phyloP scores from a whole-genome alignment of 805 yeast species.

The Saccharomycopsis vini region DNA sequence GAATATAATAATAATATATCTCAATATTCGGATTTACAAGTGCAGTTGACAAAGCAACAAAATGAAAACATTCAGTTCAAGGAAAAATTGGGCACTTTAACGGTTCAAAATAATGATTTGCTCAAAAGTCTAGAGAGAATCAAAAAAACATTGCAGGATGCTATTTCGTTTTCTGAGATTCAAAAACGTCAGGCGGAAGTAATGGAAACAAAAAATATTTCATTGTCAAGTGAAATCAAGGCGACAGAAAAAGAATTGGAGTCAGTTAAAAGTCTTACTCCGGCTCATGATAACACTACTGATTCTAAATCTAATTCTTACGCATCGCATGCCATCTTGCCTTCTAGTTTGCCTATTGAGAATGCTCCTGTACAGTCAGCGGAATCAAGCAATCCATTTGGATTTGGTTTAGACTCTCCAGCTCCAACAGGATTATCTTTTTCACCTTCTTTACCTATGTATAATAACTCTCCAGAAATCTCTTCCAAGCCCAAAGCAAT shows the following conservation, averaged over 20 bases:
- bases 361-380: no score
- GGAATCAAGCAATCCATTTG: no score
- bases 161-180: constrained; percentile 55
- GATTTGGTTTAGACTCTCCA: no score
- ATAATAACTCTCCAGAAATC: no score
- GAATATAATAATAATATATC: constrained; percentile 58
- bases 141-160: constrained; percentile 48
- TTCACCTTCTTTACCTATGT: no score
- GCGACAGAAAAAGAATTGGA: constrained; percentile 33
- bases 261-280: constrained; percentile 30
- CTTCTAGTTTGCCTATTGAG: constrained; percentile 12
- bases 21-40: constrained; percentile 55
- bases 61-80: constrained; percentile 55
- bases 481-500: no score
- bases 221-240: constrained; percentile 34
- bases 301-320: no score
- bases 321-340: no score
- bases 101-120: constrained; percentile 55
- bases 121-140: constrained; percentile 46
- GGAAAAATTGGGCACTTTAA: constrained; percentile 57
- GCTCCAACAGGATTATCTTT: no score
- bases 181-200: constrained; percentile 63
- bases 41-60: constrained; percentile 57
- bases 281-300: constrained; percentile 15
- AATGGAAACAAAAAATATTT: constrained; percentile 40